Base-by-base conservation (phyloP, 2,329 filamentous ascomycete species). In the Elsinoe perseae region DNA sequence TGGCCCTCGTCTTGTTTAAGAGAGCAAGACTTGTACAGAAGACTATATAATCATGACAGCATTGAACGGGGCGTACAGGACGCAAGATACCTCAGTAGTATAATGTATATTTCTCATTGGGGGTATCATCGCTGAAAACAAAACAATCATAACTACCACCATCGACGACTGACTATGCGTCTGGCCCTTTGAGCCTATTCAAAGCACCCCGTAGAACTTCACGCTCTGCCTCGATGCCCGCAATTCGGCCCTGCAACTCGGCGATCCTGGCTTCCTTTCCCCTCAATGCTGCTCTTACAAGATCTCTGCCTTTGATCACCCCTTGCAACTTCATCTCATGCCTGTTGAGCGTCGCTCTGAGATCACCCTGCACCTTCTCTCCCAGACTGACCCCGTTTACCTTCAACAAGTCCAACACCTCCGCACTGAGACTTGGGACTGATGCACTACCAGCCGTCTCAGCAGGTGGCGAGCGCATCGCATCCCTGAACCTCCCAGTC, bases 181-280 rank as follows among this genome's bases (percentile, higher is more conserved):
- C 52, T 21, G 34, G 34, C 23, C 52, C 42, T 18, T 40, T 30
- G 27, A 36, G 25, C 14, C 53, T 48, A 14, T 25, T 30, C 53
- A 56, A n/a, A 25, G 38, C 54, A 14, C 57, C 72, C 58, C 72
- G 75, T 64, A 79, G 76, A 56, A 79, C 74, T 64, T 82, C 77
- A 40, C 73, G 68, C 65, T 83, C 78, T 12, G 75, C 75, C 64
- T 83, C 78, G 32, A 86, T 66, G 10, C 70, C 72, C 4, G 68
- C 70, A 76, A 95, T 74, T 62, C 85, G 73, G 66, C 87, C 73
- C 73, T 84, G 78, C 71, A 95, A 71, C 69, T 87, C 75, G 68
- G 77, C 70, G 67, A 86, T 74, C 72, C 83, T 72, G 66, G 81
- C 70, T 73, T 92, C 84, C 61, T 83, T 84, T 3, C 77, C 75